Percentiles rank a stretch among this genome's conserved stretches.
phyloP scores from a whole-genome alignment of 2,329 filamentous ascomycete species.

The Talaromyces verruculosus region DNA sequence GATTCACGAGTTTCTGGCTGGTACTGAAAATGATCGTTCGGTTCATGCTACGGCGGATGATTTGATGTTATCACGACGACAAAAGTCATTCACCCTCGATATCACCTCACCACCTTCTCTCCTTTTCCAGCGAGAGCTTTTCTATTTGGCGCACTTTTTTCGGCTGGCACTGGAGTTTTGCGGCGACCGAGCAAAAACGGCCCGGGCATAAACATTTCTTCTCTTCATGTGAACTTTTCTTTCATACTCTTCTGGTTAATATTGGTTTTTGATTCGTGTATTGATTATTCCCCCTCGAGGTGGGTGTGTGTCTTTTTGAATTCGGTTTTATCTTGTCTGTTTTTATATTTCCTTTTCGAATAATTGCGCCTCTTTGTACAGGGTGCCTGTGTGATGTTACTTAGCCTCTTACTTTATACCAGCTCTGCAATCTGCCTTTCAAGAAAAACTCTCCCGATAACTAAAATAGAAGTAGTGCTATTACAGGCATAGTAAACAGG shows the following conservation, averaged over 20 bases:
- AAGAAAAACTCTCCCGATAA: not conserved
- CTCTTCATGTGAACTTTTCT: conserved; percentile 24
- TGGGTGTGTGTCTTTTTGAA: not conserved
- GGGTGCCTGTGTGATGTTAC: conserved; percentile 1
- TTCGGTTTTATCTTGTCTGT: conserved; percentile 1
- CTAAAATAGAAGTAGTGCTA: not conserved
- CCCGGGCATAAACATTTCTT: conserved; percentile 16
- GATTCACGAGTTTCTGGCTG: conserved; percentile 17
- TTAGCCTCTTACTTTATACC: conserved; percentile 9
- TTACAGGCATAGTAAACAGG: not conserved
- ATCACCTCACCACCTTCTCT: conserved; percentile 1
- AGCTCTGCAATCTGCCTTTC: not conserved
- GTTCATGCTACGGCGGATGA: conserved; percentile 6
- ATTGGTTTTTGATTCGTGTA: conserved; percentile 28
- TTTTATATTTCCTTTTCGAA: conserved; percentile 14
- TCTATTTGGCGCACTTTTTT: conserved; percentile 13
- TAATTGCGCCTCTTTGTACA: conserved; percentile 11
- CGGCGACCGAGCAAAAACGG: not conserved
- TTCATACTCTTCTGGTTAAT: conserved; percentile 23
- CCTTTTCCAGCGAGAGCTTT: not conserved
- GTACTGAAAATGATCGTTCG: conserved; percentile 11
- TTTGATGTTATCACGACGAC: not conserved
- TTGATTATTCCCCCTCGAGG: conserved; percentile 20
- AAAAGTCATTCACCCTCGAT: conserved; percentile 1
- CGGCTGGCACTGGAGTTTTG: conserved; percentile 13